Base-by-base conservation (phyloP, 257 asterid genomes). In the Coffea eugenioides region DNA sequence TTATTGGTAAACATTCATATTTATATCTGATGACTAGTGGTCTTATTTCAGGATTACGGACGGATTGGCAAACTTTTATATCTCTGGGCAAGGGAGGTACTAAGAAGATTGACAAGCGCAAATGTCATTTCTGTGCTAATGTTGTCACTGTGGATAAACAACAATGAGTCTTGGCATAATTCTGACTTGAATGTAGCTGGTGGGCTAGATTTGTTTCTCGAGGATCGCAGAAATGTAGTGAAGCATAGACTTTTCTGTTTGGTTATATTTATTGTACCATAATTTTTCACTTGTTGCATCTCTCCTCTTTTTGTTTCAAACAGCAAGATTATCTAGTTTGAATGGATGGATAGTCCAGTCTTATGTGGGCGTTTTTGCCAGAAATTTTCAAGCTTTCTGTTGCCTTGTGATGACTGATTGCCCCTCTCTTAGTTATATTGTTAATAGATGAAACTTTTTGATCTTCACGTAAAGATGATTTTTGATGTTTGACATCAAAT, bases 21-120 rank as follows among this genome's bases (percentile, higher is more conserved):
- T 49, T 12, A 14, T 49, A 34, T 49, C 74, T 48, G 14, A 36
- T 16, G 34, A 64, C 8, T 2, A 36, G 15, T 46, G 43, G 15
- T 73, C 43, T 75, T 31, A 21, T 16, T 62, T 59, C 65, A 73
- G 83, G 74, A 62, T 73, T 54, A 39, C 21, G 41, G 83, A 80
- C 11, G 46, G 46, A 31, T 14, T 39, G 83, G 39, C 69, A 23
- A 62, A 14, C 27, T 61, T 64, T 4, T 34, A 25, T 43, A 14
- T 36, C 31, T 39, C 43, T 64, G 68, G 72, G 78, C 67, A 4
- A 21, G 48, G 67, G 21, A 39, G 36, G 23, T 12, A 36, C 27
- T 15, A 51, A 52, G 31, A 27, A 52, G 16, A 54, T 62, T n/a
- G 13, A 31, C 8, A 16, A 52, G 39, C 6, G 46, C 12, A 3